Evolutionary conservation across 1,139 yeast genomes (phyloP), one percentile per base, ranked within the genome.

Genomic region (Suhomyces maxii): DNA sequence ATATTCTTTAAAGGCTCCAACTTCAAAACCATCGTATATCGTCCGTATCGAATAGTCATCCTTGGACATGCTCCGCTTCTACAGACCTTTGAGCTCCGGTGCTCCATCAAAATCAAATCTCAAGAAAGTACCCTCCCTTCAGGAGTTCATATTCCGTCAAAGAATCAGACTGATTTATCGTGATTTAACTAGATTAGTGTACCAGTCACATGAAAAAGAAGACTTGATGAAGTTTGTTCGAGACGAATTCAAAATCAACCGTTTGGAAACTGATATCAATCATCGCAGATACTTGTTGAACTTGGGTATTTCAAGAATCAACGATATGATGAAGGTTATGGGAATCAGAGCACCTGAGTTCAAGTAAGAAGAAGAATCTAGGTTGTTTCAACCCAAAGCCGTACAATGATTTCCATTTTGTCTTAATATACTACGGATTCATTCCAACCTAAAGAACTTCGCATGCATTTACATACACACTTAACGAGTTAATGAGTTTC

Each of bases 91-190:
- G n/a, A 28, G 25, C 42, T n/a, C 25, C 71, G 73, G 52, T 77
- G 76, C 36, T 8, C 7, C 44, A 4, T 10, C 32, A 8, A 26
- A n/a, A 11, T 31, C 42, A 32, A 30, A 11, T 10, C 31, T 39
- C 33, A 32, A 36, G 32, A 47, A 44, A 23, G 37, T 43, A 0
- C 45, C 42, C 58, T 60, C 77, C 3, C 58, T 75, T 5, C 77
- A 75, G 34, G 79, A 75, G 50, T 75, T 73, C 51, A 47, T 74
- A 18, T 73, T 74, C 44, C 63, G 77, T 33, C 67, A 62, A 41
- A 64, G 66, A 46, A 64, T 73, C 8, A 57, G 59, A 28, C 53
- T 59, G 23, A 64, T 68, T 2, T 75, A 75, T 53, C 58, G 76
- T 37, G 65, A 64, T 26, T 58, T 73, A 23, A 52, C 68, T 40